Evolutionary conservation across 2,329 filamentous ascomycete species (phyloP).

Genomic region (Aphanocladium album): DNA sequence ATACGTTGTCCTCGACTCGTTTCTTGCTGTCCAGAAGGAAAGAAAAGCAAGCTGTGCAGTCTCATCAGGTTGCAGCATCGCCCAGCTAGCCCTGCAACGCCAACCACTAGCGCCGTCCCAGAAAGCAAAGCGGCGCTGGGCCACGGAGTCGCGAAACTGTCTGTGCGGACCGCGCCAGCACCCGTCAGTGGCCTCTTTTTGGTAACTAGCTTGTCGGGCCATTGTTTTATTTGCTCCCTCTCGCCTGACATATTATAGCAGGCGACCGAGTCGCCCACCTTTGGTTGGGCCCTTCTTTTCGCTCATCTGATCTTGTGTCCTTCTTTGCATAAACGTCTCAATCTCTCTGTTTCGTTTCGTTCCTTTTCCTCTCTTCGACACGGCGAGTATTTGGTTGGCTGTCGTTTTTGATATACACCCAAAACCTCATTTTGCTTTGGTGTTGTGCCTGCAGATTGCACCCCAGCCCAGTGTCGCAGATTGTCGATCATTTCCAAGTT

Average conservation of each 20-base stretch:
- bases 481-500: conserved; percentile 1
- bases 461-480: neutral
- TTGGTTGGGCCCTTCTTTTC: neutral
- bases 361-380: neutral
- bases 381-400: neutral
- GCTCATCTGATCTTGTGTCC: neutral
- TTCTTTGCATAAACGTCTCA: too few species aligned
- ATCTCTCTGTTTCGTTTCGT: neutral
- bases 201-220: neutral
- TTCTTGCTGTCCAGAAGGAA: neutral
- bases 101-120: neutral
- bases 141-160: neutral
- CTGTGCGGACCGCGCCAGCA: neutral
- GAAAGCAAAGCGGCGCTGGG: neutral
- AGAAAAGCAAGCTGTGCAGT: neutral
- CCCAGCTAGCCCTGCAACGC: neutral
- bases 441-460: neutral
- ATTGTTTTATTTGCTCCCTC: neutral
- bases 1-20: too few species aligned
- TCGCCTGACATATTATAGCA: neutral
- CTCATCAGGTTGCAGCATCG: neutral
- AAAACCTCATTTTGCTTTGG: neutral
- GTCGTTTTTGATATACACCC: neutral
- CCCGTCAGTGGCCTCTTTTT: neutral
- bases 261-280: too few species aligned